Evolutionary conservation across 768 basidiomycete species (phyloP).

Genomic region (Dictyophora rubrovolvata): DNA sequence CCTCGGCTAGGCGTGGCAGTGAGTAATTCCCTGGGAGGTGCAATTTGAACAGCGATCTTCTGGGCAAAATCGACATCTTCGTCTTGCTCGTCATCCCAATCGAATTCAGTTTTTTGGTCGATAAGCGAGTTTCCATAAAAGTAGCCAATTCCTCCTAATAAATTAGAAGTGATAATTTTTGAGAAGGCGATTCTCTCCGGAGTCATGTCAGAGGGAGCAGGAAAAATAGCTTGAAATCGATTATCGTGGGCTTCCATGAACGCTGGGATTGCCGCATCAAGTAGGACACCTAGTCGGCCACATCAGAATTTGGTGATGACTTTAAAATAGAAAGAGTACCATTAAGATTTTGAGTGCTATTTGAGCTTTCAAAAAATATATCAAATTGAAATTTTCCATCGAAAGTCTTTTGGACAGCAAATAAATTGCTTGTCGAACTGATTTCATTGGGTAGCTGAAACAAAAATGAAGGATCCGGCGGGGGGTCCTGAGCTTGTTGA

Average conservation of each 20-base stretch:
- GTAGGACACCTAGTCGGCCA: slow-evolving; percentile 37
- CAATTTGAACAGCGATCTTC: slow-evolving; percentile 50
- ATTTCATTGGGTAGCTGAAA: slow-evolving; percentile 70
- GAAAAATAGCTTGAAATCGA: slow-evolving; percentile 64
- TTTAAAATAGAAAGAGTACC: slow-evolving; percentile 33
- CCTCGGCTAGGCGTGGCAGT: slow-evolving; percentile 93
- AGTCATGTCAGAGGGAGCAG: slow-evolving; percentile 46
- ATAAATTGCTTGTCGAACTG: slow-evolving; percentile 66
- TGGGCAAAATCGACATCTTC: slow-evolving; percentile 33
- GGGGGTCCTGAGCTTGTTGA: slow-evolving; percentile 32
- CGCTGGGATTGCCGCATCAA: slow-evolving; percentile 64
- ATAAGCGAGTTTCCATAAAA: slow-evolving; percentile 88
- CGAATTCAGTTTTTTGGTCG: slow-evolving; percentile 74
- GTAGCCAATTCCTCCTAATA: slow-evolving; percentile 89
- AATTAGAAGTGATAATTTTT: slow-evolving; percentile 80
- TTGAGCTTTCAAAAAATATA: slow-evolving; percentile 74
- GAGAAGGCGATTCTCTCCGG: slow-evolving; percentile 55
- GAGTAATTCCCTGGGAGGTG: slow-evolving; percentile 65
- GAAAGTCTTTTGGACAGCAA: slow-evolving; percentile 77
- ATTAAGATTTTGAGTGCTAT: slow-evolving; percentile 51
- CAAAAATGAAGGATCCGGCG: slow-evolving; percentile 74
- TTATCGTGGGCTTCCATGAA: slow-evolving; percentile 48
- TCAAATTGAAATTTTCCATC: slow-evolving; percentile 86
- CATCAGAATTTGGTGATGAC: background rate
- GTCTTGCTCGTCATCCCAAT: slow-evolving; percentile 76